Base-by-base conservation (phyloP, 495 filamentous ascomycete genomes). In the Penicillium macrosclerotiorum region DNA sequence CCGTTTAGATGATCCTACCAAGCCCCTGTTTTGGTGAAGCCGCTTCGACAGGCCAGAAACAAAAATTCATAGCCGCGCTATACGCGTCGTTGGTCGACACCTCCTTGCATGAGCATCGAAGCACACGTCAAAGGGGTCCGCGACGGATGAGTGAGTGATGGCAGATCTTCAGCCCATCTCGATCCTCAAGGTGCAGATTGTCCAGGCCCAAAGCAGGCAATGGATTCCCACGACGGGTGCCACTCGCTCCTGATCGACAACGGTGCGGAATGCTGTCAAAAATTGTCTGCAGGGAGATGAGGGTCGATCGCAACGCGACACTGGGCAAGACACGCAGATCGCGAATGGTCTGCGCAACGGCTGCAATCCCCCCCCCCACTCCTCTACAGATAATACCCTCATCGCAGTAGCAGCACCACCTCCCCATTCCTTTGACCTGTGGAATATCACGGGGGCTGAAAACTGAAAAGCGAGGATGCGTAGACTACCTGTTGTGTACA, bases 191-290 rank as follows among this genome's bases (percentile, higher is more conserved):
- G n/a, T 11, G 5, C 25, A n/a, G n/a, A n/a, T n/a, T n/a, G n/a
- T 32, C 12, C 40, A 12, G 8, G 13, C 22, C 16, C 38, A 44
- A 47, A 55, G 27, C 33, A 34, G 52, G 38, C 12, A 44, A 43
- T 17, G 14, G 27, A 23, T 38, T 25, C 20, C 36, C 9, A n/a
- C n/a, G 24, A 30, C 19, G 12, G 37, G 41, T 11, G 24, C n/a
- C 42, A 45, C 26, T 16, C 37, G 31, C 22, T 40, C 45, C 36
- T 44, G 54, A 57, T 56, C 49, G 37, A 30, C 41, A 38, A 50
- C 51, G 45, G 47, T 32, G 32, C 24, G 39, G 49, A 57, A 57
- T 57, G 54, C 54, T 57, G 54, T 57, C 54, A 54, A 44, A 42
- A 36, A 43, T 48, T 30, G 39, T 27, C 29, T 42, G 36, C 41